Base-by-base conservation (phyloP, 2,329 filamentous ascomycete genomes). In the Calonectria henricotiae region DNA sequence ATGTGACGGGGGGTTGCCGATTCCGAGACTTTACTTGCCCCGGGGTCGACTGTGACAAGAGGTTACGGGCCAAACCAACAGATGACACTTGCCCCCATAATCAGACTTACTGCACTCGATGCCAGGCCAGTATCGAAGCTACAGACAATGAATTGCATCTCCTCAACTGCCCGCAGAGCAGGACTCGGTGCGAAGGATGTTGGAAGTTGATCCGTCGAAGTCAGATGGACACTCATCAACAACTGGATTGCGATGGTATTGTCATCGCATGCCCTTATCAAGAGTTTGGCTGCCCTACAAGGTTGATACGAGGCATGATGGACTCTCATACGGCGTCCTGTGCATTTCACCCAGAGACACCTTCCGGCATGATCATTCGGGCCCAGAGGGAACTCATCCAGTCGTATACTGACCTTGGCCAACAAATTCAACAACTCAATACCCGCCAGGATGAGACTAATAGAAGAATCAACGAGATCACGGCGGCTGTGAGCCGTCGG, bases 11-110 rank as follows among this genome's bases (percentile, higher is more conserved):
- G 23, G 88, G 90, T 60, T 92, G 90, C 76, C 83, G 83, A 1
- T 90, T 87, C 74, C 86, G 86, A 5, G 81, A 86, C 37, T 86
- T 90, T 23, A 82, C 84, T n/a, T 92, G 90, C 73, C 86, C 88
- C 0, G 87, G 88, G 41, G 77, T 83, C 15, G 77, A 79, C 3
- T 92, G 90, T 78, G 79, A 83, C 35, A 86, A 88, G 77, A 83
- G 83, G 27, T 82, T 91, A 3, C 82, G 84, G 13, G 84, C 87
- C 55, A 88, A 87, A 72, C 84, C 89, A 68, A 80, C 82, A 1
- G 83, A 82, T n/a, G 84, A 85, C 58, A 83, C 84, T 2, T 92
- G 90, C 75, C 83, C 89, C 25, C 90, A 92, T 75, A 84, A 83
- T 63, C 79, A 85, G 37, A 82, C 84, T 0, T 77, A 79, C 11